phyloP scores from a whole-genome alignment of 1,284 basidiomycete genomes.

The Trichosporon sp. region DNA sequence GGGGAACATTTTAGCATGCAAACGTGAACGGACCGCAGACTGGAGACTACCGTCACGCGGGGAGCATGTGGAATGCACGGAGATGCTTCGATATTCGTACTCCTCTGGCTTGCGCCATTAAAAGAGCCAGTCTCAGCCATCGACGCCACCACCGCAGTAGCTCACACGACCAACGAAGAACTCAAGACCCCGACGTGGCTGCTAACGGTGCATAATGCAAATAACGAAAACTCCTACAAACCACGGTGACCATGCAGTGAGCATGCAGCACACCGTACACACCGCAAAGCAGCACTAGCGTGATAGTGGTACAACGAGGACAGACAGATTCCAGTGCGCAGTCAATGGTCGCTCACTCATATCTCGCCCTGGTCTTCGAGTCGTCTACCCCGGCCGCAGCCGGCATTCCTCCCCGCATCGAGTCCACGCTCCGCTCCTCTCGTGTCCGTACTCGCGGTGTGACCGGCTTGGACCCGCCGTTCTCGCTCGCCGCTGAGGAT shows the following conservation, averaged over 20 bases:
- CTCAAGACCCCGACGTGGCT: no score
- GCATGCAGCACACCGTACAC: not conserved
- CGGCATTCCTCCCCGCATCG: constrained; percentile 1
- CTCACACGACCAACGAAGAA: not conserved
- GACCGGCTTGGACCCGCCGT: constrained; percentile 22
- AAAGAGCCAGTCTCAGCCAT: no score
- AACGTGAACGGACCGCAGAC: no score
- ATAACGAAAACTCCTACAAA: not conserved
- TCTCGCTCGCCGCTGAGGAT: no score
- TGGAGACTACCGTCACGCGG: no score
- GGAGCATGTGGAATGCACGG: no score
- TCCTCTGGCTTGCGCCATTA: no score
- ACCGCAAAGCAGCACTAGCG: not conserved
- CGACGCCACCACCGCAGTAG: no score
- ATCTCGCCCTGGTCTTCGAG: not conserved
- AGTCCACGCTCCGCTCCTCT: constrained; percentile 35
- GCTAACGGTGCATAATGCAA: constrained; percentile 1
- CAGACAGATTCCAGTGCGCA: no score
- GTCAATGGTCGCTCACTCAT: not conserved
- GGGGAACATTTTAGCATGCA: no score
- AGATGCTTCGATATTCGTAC: no score
- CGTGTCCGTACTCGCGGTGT: constrained; percentile 35
- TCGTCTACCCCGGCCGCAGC: not conserved
- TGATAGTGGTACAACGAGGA: not conserved
- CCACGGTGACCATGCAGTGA: not conserved